Percentiles rank a stretch among this genome's conserved stretches.
Evolutionary conservation across 495 filamentous ascomycete species (phyloP).

Genomic region (Podospora didyma): DNA sequence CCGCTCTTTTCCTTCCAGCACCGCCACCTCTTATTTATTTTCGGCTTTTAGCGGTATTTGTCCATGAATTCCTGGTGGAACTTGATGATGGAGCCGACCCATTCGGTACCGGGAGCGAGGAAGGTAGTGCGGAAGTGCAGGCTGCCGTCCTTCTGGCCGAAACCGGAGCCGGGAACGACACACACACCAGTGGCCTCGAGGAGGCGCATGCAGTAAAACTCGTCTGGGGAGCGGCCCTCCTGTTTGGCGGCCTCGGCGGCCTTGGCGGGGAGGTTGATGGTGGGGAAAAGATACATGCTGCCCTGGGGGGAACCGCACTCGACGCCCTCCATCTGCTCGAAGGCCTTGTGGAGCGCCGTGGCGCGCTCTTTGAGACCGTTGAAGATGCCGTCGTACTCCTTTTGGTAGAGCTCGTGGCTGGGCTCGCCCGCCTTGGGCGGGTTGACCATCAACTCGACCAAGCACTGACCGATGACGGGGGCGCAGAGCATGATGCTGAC

Average conservation of each 20-base stretch:
- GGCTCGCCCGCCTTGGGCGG: constrained; percentile 78
- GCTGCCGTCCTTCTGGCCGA: constrained; percentile 88
- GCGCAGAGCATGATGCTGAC: constrained; percentile 93
- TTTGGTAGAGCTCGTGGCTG: constrained; percentile 73
- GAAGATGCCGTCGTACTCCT: constrained; percentile 80
- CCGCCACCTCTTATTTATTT: too few species aligned
- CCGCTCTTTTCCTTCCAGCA: too few species aligned
- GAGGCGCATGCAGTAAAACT: constrained; percentile 87
- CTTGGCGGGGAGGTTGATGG: constrained; percentile 71
- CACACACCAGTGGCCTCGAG: constrained; percentile 96
- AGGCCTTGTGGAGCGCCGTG: constrained; percentile 79
- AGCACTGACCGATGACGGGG: constrained; percentile 90
- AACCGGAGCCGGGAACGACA: constrained; percentile 85
- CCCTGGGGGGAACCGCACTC: constrained; percentile 84
- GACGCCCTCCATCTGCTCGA: constrained; percentile 92
- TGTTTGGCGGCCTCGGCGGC: constrained; percentile 70
- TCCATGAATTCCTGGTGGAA: constrained; percentile 93
- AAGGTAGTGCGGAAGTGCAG: constrained; percentile 97
- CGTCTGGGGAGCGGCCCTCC: constrained; percentile 74
- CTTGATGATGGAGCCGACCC: constrained; percentile 80
- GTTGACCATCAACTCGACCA: constrained; percentile 96
- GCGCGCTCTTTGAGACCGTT: constrained; percentile 72
- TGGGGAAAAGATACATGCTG: constrained; percentile 97
- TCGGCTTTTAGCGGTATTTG: constrained; percentile 53
- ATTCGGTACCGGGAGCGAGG: constrained; percentile 91